These are phyloP conservation scores for Posidonia australis DNA, from an alignment of 106 monocot species.

Conservation along the genomic window DNA sequence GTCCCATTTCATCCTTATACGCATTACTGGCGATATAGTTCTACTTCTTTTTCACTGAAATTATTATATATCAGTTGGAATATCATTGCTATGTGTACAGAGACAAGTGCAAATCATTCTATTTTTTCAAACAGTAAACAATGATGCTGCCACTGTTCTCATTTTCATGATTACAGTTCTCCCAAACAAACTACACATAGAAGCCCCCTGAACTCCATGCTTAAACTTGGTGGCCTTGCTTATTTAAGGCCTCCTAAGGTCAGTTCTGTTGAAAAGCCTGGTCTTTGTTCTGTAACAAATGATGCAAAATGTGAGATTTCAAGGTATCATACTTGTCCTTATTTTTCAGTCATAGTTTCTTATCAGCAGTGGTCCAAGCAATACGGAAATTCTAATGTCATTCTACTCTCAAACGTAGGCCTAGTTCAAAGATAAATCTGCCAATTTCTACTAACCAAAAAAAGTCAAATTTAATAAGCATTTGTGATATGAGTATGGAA, in stretches of 20 bases:
- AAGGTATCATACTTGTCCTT: constrained; percentile 17
- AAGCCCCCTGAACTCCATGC: neutral
- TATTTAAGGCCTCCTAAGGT: neutral
- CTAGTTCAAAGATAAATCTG: constrained; percentile 12
- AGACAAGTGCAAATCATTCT: no score
- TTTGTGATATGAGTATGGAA: neutral
- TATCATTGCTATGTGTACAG: no score
- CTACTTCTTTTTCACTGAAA: no score
- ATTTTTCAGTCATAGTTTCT: neutral
- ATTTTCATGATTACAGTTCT: neutral
- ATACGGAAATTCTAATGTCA: neutral
- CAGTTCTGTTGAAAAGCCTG: constrained; percentile 19
- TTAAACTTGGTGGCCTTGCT: neutral
- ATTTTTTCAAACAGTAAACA: no score
- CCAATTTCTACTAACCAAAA: constrained; percentile 14
- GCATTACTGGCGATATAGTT: no score
- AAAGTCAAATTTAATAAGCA: neutral
- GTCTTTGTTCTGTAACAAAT: constrained; percentile 8
- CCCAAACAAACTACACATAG: neutral
- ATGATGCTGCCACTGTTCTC: neutral
- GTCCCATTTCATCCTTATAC: no score
- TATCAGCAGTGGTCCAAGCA: neutral
- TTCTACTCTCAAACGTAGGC: constrained; percentile 7
- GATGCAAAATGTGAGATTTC: constrained; percentile 4
- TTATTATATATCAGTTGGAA: no score